Conservation (phyloP, 352 stramenopile species). For the Elongisporangium prolatum region DNA sequence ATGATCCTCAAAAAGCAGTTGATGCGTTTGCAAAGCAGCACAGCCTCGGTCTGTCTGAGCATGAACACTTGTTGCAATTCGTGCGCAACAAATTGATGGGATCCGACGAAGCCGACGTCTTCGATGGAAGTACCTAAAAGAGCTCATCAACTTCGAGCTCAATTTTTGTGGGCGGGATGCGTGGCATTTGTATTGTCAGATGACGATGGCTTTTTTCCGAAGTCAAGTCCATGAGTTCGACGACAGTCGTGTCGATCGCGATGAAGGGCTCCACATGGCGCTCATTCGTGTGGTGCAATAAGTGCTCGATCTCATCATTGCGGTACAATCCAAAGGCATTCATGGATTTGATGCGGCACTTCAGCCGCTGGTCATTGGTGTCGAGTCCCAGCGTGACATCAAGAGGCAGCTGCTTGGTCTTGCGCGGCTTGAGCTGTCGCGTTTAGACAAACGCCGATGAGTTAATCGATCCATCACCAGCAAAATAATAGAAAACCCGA, state of each 20-base stretch:
- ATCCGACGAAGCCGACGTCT: background rate
- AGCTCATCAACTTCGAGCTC: slow-evolving; percentile 62
- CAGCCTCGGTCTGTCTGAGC: slow-evolving; percentile 21
- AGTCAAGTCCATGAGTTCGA: slow-evolving; percentile 65
- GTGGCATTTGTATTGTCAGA: slow-evolving; percentile 43
- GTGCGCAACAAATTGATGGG: slow-evolving; percentile 6
- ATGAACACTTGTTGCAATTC: slow-evolving; percentile 20
- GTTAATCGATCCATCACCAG: slow-evolving; percentile 1
- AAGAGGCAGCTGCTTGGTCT: slow-evolving; percentile 33
- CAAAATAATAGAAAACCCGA: background rate
- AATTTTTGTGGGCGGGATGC: slow-evolving; percentile 28
- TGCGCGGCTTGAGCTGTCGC: slow-evolving; percentile 57
- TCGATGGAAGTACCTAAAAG: slow-evolving; percentile 35
- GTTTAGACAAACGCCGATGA: slow-evolving; percentile 1
- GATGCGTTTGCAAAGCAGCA: slow-evolving; percentile 23
- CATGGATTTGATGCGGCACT: slow-evolving; percentile 64
- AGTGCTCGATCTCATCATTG: slow-evolving; percentile 50
- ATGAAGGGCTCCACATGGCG: slow-evolving; percentile 39
- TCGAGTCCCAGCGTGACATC: slow-evolving; percentile 60
- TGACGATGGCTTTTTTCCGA: slow-evolving; percentile 47
- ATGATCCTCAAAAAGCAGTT: slow-evolving; percentile 23
- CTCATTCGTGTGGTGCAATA: slow-evolving; percentile 24
- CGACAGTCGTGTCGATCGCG: slow-evolving; percentile 57
- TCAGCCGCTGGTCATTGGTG: slow-evolving; percentile 47
- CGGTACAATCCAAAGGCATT: slow-evolving; percentile 64